These are phyloP conservation scores for Lanzia echinophila DNA, from an alignment of 2,329 filamentous ascomycete species.

Conservation along the genomic window DNA sequence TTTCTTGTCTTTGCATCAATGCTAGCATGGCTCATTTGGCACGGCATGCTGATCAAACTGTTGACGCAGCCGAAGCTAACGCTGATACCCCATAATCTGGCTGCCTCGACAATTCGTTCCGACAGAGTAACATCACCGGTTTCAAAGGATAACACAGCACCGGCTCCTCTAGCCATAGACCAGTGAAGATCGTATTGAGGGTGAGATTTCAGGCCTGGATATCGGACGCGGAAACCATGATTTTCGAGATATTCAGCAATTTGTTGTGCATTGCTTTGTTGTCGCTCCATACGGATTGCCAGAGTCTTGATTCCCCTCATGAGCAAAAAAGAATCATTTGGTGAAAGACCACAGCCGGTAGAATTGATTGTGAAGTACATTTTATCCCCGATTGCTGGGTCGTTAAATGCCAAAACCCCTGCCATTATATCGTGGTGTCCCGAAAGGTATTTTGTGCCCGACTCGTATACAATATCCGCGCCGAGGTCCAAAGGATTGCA, in stretches of 20 bases:
- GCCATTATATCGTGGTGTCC: slow-evolving; percentile 99
- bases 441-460: slow-evolving; percentile 94
- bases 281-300: slow-evolving; percentile 97
- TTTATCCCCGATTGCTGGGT: slow-evolving; percentile 72
- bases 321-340: slow-evolving; percentile 92
- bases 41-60: slow-evolving; percentile 97
- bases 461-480: slow-evolving; percentile 95
- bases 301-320: slow-evolving; percentile 95
- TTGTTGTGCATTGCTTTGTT: slow-evolving; percentile 83
- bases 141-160: slow-evolving; percentile 92
- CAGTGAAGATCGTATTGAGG: slow-evolving; percentile 95
- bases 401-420: slow-evolving; percentile 88
- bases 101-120: slow-evolving; percentile 89
- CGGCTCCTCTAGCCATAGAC: slow-evolving; percentile 89
- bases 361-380: slow-evolving; percentile 97
- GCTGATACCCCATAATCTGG: slow-evolving; percentile 87
- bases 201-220: slow-evolving; percentile 88
- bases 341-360: slow-evolving; percentile 86
- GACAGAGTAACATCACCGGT: slow-evolving; percentile 79
- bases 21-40: slow-evolving; percentile 97
- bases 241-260: slow-evolving; percentile 90
- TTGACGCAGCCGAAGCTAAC: slow-evolving; percentile 98
- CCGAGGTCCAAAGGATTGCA: slow-evolving; percentile 91
- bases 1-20: slow-evolving; percentile 91
- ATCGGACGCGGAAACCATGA: slow-evolving; percentile 90